These are phyloP conservation scores for Craspedostauros australis DNA, from an alignment of 108 stramenopile species.

Conservation along the genomic window DNA sequence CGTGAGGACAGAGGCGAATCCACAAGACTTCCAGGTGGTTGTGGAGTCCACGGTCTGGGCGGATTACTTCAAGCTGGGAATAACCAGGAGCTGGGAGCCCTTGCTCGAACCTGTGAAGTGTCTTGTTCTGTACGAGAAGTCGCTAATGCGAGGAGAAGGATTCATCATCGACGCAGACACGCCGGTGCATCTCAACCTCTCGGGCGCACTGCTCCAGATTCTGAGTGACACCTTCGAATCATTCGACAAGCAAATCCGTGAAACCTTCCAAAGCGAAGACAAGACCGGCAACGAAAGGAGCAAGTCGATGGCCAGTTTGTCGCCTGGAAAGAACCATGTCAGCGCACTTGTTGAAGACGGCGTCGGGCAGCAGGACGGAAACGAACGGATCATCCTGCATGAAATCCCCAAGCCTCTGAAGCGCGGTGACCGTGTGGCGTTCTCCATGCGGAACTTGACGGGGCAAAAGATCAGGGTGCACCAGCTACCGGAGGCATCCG, in stretches of 20 bases:
- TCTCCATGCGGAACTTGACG: constrained; percentile 81
- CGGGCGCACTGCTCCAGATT: constrained; percentile 77
- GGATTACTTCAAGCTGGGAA: constrained; percentile 91
- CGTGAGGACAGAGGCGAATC: constrained; percentile 9
- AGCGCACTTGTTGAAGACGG: constrained; percentile 17
- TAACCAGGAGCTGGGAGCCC: constrained; percentile 93
- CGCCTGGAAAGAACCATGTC: background rate
- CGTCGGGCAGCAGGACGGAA: constrained; percentile 14
- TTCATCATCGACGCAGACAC: constrained; percentile 56
- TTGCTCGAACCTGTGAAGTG: constrained; percentile 82
- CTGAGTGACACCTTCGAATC: constrained; percentile 68
- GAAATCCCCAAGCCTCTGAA: constrained; percentile 44
- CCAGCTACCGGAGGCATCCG: constrained; percentile 27
- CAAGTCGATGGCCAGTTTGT: constrained; percentile 4
- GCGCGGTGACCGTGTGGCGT: constrained; percentile 73
- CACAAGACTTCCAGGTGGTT: constrained; percentile 38
- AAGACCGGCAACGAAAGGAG: background rate
- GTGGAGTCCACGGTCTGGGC: constrained; percentile 57
- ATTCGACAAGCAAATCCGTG: constrained; percentile 19
- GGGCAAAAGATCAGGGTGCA: constrained; percentile 86
- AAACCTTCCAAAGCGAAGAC: constrained; percentile 24
- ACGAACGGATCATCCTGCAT: constrained; percentile 44
- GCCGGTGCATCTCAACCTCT: constrained; percentile 82
- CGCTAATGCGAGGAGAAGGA: constrained; percentile 56
- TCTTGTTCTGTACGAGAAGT: constrained; percentile 56